phyloP scores from a whole-genome alignment of 306 rosid genomes.

The Alnus rubra region DNA sequence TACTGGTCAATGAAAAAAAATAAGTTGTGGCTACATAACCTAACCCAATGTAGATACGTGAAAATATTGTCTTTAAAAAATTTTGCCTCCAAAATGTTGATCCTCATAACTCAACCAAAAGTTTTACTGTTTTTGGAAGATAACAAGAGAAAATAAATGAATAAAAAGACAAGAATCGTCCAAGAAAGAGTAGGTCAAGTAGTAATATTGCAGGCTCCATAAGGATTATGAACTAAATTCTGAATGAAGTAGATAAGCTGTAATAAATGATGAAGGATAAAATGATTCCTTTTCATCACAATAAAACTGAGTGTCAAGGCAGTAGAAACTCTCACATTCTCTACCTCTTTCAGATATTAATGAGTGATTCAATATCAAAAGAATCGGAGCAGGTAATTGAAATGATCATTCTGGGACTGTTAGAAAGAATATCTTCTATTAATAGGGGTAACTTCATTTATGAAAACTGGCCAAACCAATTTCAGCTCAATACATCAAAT shows the following conservation, averaged over 20 bases:
- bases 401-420: neutral
- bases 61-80: neutral
- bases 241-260: neutral
- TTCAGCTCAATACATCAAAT: conserved; percentile 2
- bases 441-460: neutral
- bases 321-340: neutral
- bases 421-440: neutral
- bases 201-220: neutral
- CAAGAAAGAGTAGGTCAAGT: neutral
- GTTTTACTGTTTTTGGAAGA: neutral
- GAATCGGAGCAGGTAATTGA: neutral
- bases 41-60: neutral
- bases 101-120: neutral
- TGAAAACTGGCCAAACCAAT: neutral
- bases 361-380: neutral
- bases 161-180: neutral
- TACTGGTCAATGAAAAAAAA: neutral
- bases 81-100: neutral
- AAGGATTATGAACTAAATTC: neutral
- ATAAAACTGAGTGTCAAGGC: neutral
- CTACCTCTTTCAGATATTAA: neutral
- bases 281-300: neutral
- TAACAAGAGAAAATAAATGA: neutral
- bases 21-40: neutral
- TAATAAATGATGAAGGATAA: neutral